Conservation (phyloP, 768 basidiomycete species). For the Naganishia antarctica region DNA sequence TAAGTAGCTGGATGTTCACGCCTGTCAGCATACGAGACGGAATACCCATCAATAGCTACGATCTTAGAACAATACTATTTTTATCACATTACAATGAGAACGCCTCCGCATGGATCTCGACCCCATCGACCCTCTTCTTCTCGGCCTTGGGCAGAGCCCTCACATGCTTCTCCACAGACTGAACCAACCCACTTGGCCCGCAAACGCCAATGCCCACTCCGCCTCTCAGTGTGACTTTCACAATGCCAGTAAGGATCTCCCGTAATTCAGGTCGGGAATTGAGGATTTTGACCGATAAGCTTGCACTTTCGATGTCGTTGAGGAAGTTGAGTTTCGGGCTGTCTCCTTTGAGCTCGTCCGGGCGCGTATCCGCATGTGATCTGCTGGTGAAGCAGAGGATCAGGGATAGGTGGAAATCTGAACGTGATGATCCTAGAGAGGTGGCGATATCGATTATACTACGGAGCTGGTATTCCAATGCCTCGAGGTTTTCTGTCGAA, state of each 20-base stretch:
- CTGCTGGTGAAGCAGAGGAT: slow-evolving; percentile 18
- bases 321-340: not conserved
- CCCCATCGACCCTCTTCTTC: slow-evolving; percentile 20
- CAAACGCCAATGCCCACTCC: slow-evolving; percentile 32
- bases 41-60: too few relatives aligned
- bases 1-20: too few relatives aligned
- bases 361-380: not conserved
- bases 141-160: not conserved
- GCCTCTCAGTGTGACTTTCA: slow-evolving; percentile 11
- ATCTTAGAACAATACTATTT: too few relatives aligned
- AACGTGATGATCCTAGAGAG: not conserved
- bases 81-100: slow-evolving; percentile 24
- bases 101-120: slow-evolving; percentile 20
- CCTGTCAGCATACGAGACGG: too few relatives aligned
- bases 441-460: slow-evolving; percentile 7
- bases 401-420: slow-evolving; percentile 6
- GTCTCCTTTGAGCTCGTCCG: not conserved
- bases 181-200: slow-evolving; percentile 27
- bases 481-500: slow-evolving; percentile 24
- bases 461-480: slow-evolving; percentile 22
- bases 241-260: slow-evolving; percentile 13
- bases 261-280: slow-evolving; percentile 28
- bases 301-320: not conserved
- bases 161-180: slow-evolving; percentile 24
- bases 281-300: slow-evolving; percentile 7